A percentile compares a stretch with the other conserved stretches of the same genome.
Evolutionary conservation across 352 stramenopile genomes (phyloP).

Genomic region (Phytophthora pluvialis): DNA sequence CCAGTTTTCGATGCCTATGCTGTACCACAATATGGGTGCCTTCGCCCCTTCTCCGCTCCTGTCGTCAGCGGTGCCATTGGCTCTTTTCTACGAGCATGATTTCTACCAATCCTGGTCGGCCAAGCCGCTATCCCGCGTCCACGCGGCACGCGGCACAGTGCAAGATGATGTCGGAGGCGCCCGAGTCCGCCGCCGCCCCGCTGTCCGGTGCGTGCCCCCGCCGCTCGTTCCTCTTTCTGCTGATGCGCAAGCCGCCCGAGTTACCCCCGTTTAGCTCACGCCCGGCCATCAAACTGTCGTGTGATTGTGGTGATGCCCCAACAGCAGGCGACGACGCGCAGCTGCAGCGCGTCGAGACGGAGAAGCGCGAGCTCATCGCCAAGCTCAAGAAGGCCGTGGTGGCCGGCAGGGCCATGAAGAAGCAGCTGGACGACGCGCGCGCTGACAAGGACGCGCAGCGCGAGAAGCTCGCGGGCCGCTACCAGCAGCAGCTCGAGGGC

Average conservation of each 20-base stretch:
- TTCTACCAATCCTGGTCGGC: constrained; percentile 27
- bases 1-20: too few relatives aligned
- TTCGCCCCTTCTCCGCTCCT: background rate
- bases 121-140: constrained; percentile 13
- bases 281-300: constrained; percentile 20
- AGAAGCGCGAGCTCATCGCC: constrained; percentile 79
- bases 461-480: too few relatives aligned
- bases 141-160: constrained; percentile 35
- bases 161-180: constrained; percentile 40
- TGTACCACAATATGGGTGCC: background rate
- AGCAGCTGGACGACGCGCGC: constrained; percentile 70
- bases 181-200: constrained; percentile 21
- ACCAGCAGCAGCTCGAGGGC: constrained; percentile 54
- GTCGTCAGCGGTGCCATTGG: constrained; percentile 4
- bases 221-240: constrained; percentile 19
- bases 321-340: constrained; percentile 15
- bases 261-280: constrained; percentile 21
- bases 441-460: constrained; percentile 51
- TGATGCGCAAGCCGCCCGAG: constrained; percentile 16
- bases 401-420: constrained; percentile 73
- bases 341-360: constrained; percentile 58
- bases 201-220: constrained; percentile 26
- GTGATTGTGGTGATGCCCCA: constrained; percentile 18
- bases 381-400: constrained; percentile 80
- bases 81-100: constrained; percentile 1